Percentiles rank a stretch among this genome's conserved stretches.
Conservation (phyloP, 108 stramenopile genomes). For the Mediolabrus comicus region DNA sequence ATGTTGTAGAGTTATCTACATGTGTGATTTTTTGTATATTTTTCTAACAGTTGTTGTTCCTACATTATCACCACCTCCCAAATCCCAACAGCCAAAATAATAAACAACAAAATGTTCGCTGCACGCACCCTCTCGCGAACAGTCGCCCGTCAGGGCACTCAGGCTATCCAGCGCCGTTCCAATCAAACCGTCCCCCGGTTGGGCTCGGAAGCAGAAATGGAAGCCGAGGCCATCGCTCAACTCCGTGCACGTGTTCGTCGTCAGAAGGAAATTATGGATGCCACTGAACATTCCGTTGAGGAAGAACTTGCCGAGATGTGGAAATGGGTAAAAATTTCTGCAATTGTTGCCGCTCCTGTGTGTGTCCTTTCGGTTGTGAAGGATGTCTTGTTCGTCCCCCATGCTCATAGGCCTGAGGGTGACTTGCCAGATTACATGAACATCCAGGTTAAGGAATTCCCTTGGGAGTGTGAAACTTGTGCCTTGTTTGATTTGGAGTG, state of each 20-base stretch:
- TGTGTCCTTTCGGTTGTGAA: conserved; percentile 57
- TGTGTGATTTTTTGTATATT: too few species aligned
- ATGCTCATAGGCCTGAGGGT: conserved; percentile 62
- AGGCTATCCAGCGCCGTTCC: conserved; percentile 51
- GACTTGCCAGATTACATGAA: conserved; percentile 87
- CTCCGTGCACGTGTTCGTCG: conserved; percentile 76
- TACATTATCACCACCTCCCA: not conserved
- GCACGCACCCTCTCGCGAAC: conserved; percentile 5
- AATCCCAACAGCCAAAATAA: not conserved
- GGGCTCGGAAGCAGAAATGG: conserved; percentile 71
- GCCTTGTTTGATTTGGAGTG: conserved; percentile 85
- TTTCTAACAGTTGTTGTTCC: not conserved
- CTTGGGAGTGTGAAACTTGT: conserved; percentile 95
- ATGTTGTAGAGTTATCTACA: too few species aligned
- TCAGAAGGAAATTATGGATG: conserved; percentile 74
- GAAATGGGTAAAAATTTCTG: conserved; percentile 86
- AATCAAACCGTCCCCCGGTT: conserved; percentile 69
- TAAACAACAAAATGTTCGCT: conserved; percentile 4
- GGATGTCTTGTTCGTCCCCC: conserved; percentile 69
- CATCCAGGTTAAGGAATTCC: conserved; percentile 91
- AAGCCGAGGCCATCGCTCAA: conserved; percentile 74
- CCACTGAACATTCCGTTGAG: conserved; percentile 50
- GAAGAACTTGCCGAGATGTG: conserved; percentile 80
- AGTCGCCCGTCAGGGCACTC: conserved; percentile 11
- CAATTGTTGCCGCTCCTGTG: conserved; percentile 66